Base-by-base conservation (phyloP, 345 rosid species). In the Ricinus communis region DNA sequence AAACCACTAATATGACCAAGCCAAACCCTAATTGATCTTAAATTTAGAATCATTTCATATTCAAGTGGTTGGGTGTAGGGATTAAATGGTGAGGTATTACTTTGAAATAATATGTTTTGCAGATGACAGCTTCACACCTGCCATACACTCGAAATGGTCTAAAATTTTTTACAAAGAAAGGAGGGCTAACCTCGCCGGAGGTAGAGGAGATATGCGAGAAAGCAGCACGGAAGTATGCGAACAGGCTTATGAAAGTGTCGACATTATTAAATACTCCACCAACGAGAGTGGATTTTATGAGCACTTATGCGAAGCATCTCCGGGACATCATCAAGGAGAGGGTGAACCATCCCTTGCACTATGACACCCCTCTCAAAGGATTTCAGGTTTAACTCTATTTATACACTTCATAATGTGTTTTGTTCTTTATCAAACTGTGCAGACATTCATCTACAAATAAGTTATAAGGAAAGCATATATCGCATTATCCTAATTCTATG, bases 111-210 rank as follows among this genome's bases (percentile, higher is more conserved):
- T n/a, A n/a, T n/a, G n/a, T n/a, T n/a, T 72, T 71, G 69, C 71
- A 90, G 93, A 89, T 91, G 97, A 94, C 97, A 1, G 97, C 98
- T 22, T 94, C 98, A 67, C 98, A 94, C 84, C 84, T 91, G 67
- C 97, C 98, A 14, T 88, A 90, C 76, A 90, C 98, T 41, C 81
- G 97, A 9, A 94, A 94, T 33, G 98, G 98, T 6, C 84, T 91
- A 31, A 91, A 94, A 71, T 91, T 91, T 69, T 94, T 94, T 77
- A 91, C 97, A 0, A 90, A 82, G 85, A 88, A 69, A 77, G 96
- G 98, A n/a, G 98, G 97, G 40, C 70, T 94, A 67, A 90, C 93
- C 3, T 91, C 96, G 9, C 72, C 83, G 6, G 90, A 90, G 74
- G 97, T 94, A 77, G 98, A 87, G 86, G 86, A 87, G 74, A 86